phyloP scores from a whole-genome alignment of 495 filamentous ascomycete genomes.

The Hamigera avellanea region DNA sequence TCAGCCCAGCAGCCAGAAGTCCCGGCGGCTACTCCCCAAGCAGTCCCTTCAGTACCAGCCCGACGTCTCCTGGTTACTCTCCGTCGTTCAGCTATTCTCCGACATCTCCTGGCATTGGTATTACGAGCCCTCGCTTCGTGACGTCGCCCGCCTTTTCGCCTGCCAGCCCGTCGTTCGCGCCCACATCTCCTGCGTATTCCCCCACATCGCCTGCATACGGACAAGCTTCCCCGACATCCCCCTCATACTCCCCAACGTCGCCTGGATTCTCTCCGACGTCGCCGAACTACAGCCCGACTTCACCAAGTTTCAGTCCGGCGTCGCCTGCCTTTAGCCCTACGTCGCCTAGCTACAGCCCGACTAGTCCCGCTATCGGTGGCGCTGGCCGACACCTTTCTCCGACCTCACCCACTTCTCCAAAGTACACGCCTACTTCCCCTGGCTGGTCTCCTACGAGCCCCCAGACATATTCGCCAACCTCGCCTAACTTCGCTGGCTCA shows the following conservation, averaged over 20 bases:
- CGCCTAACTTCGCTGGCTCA: slow-evolving; percentile 54
- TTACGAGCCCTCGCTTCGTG: slow-evolving; percentile 42
- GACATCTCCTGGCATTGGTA: slow-evolving; percentile 50
- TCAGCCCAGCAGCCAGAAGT: slow-evolving; percentile 57
- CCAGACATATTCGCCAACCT: slow-evolving; percentile 65
- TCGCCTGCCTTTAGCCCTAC: slow-evolving; percentile 47
- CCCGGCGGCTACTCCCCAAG: slow-evolving; percentile 58
- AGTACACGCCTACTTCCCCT: slow-evolving; percentile 67
- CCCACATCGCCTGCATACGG: slow-evolving; percentile 65
- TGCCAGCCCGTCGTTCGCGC: slow-evolving; percentile 59
- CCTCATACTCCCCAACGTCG: slow-evolving; percentile 73
- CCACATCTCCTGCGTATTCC: slow-evolving; percentile 72
- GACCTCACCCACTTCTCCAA: slow-evolving; percentile 55
- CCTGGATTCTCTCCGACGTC: slow-evolving; percentile 73
- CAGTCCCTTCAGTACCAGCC: slow-evolving; percentile 71
- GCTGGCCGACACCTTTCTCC: slow-evolving; percentile 45
- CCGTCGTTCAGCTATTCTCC: slow-evolving; percentile 59
- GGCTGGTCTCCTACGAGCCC: slow-evolving; percentile 58
- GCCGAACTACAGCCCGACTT: slow-evolving; percentile 50
- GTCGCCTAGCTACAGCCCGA: slow-evolving; percentile 56
- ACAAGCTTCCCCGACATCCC: slow-evolving; percentile 54
- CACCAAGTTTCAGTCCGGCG: slow-evolving; percentile 49
- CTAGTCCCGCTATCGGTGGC: slow-evolving; percentile 47
- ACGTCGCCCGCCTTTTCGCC: slow-evolving; percentile 48
- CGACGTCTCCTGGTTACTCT: slow-evolving; percentile 65